Conservation (phyloP, 2,329 filamentous ascomycete genomes). For the Aureobasidium namibiae region DNA sequence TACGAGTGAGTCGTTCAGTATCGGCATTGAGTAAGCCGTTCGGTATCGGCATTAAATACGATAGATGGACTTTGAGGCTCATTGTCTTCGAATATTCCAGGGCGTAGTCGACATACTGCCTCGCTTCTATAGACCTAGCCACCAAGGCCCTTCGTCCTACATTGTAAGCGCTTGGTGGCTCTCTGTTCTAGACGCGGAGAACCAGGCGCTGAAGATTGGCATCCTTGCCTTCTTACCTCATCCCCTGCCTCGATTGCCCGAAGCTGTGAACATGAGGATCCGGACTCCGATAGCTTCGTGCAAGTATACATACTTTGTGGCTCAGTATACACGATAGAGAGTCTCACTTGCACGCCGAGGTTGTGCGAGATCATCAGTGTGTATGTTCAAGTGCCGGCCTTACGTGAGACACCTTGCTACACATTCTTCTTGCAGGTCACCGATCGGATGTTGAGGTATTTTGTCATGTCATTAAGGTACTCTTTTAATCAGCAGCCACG, state of each 20-base stretch:
- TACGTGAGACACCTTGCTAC: neutral
- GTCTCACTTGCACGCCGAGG: neutral
- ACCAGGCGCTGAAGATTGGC: neutral
- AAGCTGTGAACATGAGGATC: no score
- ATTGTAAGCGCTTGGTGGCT: neutral
- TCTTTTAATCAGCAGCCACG: neutral
- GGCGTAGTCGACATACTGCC: neutral
- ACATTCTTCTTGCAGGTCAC: no score
- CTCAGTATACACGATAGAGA: neutral
- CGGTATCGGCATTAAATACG: no score
- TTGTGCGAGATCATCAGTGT: neutral
- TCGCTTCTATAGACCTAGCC: neutral
- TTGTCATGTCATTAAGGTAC: neutral
- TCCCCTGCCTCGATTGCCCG: neutral
- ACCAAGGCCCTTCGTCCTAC: constrained; percentile 1
- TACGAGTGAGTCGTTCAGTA: neutral
- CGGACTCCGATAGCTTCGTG: neutral
- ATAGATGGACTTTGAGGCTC: no score
- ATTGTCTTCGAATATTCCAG: no score
- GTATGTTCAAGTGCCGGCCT: neutral
- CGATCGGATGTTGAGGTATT: neutral
- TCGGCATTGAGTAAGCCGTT: no score
- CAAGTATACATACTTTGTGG: neutral
- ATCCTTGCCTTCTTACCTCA: neutral
- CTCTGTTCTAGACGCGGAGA: neutral